Evolutionary conservation across 2,329 filamentous ascomycete genomes (phyloP), one percentile per base, ranked within the genome.

Genomic region (Microsporum audouinii): DNA sequence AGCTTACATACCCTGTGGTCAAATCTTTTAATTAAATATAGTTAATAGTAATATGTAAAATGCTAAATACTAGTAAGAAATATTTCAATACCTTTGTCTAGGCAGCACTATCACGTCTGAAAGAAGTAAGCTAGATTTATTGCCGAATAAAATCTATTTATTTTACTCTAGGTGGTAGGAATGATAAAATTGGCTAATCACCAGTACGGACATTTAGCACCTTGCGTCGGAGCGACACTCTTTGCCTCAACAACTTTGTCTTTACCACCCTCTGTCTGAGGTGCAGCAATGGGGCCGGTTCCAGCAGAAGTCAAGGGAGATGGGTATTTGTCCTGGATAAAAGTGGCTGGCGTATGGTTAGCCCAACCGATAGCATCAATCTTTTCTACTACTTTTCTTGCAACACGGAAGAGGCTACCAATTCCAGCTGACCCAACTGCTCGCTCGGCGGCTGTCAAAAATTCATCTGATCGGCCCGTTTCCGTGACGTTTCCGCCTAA

Each of bases 321-420:
- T 27, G 51, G 51, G 31, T 55, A 55, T 36, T 60, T 43, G 5
- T 60, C 51, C 12, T 8, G 17, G 14, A 10, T n/a, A 8, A 41
- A 47, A 47, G 43, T 23, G 38, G 34, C 56, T 8, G 61, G 63
- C 0, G 67, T 67, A 17, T 61, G 53, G 43, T 72, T 73, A 56
- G 62, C 67, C 53, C 63, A 68, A 14, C 75, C 75, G 2, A 77
- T 63, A 17, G 66, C 68, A 60, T 77, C 74, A 23, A 76, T 73
- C 12, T 70, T 71, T 34, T 70, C 65, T 17, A 76, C 68, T 5
- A 77, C 64, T 0, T 61, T 65, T n/a, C 69, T 71, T 0, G 71
- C 68, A 14, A 72, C 56, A 5, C 66, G 63, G n/a, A 72, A 66
- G 27, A 75, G 67, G 17, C 68, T 64, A 2, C 67, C 67, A 5